A percentile compares a stretch with the other conserved stretches of the same genome.
Evolutionary conservation across 768 basidiomycete species (phyloP).

Genomic region (Tulasnella sp.): DNA sequence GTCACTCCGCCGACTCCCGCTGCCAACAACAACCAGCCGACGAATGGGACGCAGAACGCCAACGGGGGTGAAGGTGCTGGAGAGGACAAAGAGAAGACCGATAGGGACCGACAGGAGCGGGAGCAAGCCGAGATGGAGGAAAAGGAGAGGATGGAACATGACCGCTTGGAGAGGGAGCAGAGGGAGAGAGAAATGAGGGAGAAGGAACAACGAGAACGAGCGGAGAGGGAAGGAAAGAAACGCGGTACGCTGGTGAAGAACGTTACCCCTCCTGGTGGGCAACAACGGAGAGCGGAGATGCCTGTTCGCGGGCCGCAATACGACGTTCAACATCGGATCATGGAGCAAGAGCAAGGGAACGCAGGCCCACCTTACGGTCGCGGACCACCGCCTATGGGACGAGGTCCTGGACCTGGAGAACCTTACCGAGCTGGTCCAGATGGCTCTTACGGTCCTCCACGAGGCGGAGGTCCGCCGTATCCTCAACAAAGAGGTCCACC

Average conservation of each 20-base stretch:
- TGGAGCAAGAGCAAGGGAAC: slow-evolving; percentile 72
- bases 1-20: slow-evolving; percentile 39
- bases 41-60: slow-evolving; percentile 14
- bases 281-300: slow-evolving; percentile 64
- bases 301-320: slow-evolving; percentile 84
- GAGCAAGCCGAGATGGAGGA: slow-evolving; percentile 28
- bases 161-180: slow-evolving; percentile 32
- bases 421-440: background rate
- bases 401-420: background rate
- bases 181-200: slow-evolving; percentile 21
- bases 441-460: background rate
- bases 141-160: slow-evolving; percentile 29
- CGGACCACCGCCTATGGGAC: background rate
- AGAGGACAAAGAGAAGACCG: slow-evolving; percentile 18
- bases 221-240: slow-evolving; percentile 22
- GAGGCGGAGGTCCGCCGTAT: slow-evolving; percentile 20
- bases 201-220: slow-evolving; percentile 20
- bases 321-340: slow-evolving; percentile 85
- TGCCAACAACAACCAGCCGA: slow-evolving; percentile 26
- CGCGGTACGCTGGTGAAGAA: slow-evolving; percentile 58
- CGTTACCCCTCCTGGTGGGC: slow-evolving; percentile 30
- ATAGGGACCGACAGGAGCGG: background rate
- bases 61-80: slow-evolving; percentile 26
- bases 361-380: background rate
- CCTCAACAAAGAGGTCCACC: slow-evolving; percentile 3